These are phyloP conservation scores for Colletotrichum sp. DNA, from an alignment of 2,329 filamentous ascomycete genomes.

Conservation along the genomic window DNA sequence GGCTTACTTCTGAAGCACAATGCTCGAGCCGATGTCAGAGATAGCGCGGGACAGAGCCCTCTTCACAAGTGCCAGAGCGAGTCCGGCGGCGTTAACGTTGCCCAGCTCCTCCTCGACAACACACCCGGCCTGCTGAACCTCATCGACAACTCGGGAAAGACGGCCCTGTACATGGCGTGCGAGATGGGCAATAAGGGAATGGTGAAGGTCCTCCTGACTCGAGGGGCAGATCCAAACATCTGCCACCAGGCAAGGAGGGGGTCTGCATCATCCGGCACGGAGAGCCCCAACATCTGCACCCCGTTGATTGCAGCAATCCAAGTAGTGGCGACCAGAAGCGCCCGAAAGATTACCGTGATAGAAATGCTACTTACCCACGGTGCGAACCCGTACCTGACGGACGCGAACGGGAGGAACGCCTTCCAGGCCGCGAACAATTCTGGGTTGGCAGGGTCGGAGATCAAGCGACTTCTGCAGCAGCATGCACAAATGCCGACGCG, in stretches of 20 bases:
- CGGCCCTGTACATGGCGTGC: conserved; percentile 32
- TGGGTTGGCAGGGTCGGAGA: conserved; percentile 11
- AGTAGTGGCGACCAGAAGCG: conserved; percentile 21
- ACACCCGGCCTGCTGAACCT: conserved; percentile 23
- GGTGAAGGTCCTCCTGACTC: conserved; percentile 26
- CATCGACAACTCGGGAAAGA: conserved; percentile 28
- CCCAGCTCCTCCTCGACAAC: conserved; percentile 26
- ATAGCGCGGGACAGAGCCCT: conserved; percentile 26
- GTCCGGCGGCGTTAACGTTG: conserved; percentile 27
- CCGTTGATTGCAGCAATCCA: conserved; percentile 31
- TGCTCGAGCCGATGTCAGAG: conserved; percentile 28
- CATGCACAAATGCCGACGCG: background rate
- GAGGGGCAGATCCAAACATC: conserved; percentile 28
- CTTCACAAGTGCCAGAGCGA: conserved; percentile 31
- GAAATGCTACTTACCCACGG: conserved; percentile 24
- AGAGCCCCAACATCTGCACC: conserved; percentile 21
- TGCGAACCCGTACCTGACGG: conserved; percentile 25
- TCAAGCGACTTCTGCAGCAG: conserved; percentile 15
- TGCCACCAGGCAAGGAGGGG: conserved; percentile 16
- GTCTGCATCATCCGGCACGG: background rate
- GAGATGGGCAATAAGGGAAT: conserved; percentile 32
- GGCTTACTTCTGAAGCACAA: conserved; percentile 28
- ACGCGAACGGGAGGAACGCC: conserved; percentile 11
- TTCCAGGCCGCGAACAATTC: conserved; percentile 17
- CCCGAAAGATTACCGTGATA: conserved; percentile 27